Evolutionary conservation across 352 stramenopile genomes (phyloP).

Genomic region (Globisporangium uncinulatum): DNA sequence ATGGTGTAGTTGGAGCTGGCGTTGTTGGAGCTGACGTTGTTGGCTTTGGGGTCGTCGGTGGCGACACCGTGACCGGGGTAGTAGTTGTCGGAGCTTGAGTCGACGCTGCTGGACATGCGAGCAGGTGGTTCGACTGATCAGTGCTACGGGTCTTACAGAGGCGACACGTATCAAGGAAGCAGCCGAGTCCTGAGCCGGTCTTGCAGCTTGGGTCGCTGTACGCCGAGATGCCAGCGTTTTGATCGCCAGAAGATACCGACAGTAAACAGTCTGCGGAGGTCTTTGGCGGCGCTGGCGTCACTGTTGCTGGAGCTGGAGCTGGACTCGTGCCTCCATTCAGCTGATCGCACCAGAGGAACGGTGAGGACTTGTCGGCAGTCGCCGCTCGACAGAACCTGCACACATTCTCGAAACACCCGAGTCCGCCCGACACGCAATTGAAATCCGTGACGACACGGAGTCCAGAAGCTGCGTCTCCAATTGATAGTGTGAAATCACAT

Average conservation of each 20-base stretch:
- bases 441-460: slow-evolving; percentile 10
- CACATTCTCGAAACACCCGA: slow-evolving; percentile 17
- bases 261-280: not conserved
- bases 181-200: not conserved
- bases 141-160: not conserved
- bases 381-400: slow-evolving; percentile 22
- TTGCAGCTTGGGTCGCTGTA: slow-evolving; percentile 1
- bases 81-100: not conserved
- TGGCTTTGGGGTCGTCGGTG: not conserved
- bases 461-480: slow-evolving; percentile 11
- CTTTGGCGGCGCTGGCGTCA: not conserved
- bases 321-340: not conserved
- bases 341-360: not conserved
- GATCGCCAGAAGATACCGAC: not conserved
- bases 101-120: not conserved
- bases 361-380: not conserved
- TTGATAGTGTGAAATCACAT: slow-evolving; percentile 7
- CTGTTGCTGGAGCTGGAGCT: not conserved
- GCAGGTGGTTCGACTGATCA: slow-evolving; percentile 3
- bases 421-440: slow-evolving; percentile 14
- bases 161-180: slow-evolving; percentile 4
- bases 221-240: not conserved
- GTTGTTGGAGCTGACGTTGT: not conserved
- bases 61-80: not conserved
- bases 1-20: not conserved